Base-by-base conservation (phyloP, 768 basidiomycete species). In the Leccinum uliginosum region DNA sequence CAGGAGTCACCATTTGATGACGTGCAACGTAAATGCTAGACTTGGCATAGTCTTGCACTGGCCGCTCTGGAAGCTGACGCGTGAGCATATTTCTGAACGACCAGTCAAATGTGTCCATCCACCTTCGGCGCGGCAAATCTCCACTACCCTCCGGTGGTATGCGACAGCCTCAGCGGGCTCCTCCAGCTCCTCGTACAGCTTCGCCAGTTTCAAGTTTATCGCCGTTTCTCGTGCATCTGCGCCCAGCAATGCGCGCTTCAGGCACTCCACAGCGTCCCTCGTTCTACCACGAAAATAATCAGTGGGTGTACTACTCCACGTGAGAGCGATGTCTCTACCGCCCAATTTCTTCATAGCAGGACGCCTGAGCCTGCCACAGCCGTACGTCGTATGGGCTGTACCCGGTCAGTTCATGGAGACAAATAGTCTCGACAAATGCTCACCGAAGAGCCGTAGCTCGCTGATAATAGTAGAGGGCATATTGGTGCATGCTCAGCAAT, bases 391-490 rank as follows among this genome's bases (percentile, higher is more conserved):
- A 98, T 5, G 97, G 95, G 40, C 94, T 96, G 57, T 1, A 27
- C 10, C 55, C 44, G 19, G 45, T 55, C 48, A 59, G 49, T 48
- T 45, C 26, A 43, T 26, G 15, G 11, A 58, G 26, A n/a, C 34
- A 44, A 55, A 34, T 34, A 4, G 21, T 19, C 12, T 35, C 34
- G 51, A 49, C 47, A 55, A 29, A 26, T 38, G 55, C 73, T 55
- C 64, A 93, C 93, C 93, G 79, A 54, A 98, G 77, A 19, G 95
- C 90, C 26, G 94, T 95, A 4, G 97, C 95, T 65, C 92, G 86
- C 67, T 98, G 95, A 69, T 95, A 98, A 73, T 98, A 99, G 72
- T 96, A 86, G 27, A 98, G 77, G 6, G 96, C 89, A 74, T 98
- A 98, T 67, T 92, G 87, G 60, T 93, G 93, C 95, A 98, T 98